Percentiles rank a stretch among this genome's conserved stretches.
phyloP scores from a whole-genome alignment of 2,329 filamentous ascomycete species.

The Zymoseptoria passerinii region DNA sequence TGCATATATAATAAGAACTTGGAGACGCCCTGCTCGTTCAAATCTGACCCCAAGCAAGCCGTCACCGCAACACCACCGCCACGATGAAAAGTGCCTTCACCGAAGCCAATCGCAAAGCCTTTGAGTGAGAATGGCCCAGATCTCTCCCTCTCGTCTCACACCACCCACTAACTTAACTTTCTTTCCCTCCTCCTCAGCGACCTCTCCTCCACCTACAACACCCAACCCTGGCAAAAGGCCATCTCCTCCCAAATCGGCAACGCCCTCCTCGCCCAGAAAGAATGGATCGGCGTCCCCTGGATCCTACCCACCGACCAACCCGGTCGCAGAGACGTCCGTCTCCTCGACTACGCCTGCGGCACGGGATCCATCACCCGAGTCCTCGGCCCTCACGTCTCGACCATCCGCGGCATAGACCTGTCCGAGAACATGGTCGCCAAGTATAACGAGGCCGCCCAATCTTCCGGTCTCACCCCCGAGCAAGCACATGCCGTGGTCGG shows the following conservation, averaged over 20 bases:
- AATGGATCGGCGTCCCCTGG: conserved; percentile 27
- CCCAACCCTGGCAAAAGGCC: conserved; percentile 26
- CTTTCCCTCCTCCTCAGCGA: conserved; percentile 18
- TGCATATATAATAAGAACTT: too few species aligned
- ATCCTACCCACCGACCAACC: conserved; percentile 3
- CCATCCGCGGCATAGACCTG: conserved; percentile 27
- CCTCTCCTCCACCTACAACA: conserved; percentile 26
- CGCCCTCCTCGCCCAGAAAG: conserved; percentile 20
- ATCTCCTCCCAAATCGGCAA: conserved; percentile 24
- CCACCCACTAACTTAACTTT: too few species aligned
- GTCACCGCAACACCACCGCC: too few species aligned
- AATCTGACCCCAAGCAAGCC: too few species aligned
- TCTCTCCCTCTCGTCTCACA: neutral
- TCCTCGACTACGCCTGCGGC: conserved; percentile 31
- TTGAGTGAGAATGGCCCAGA: conserved; percentile 21
- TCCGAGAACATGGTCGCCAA: conserved; percentile 25
- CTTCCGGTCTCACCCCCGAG: conserved; percentile 17
- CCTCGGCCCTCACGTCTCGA: conserved; percentile 23
- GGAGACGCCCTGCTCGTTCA: too few species aligned
- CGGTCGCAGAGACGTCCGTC: conserved; percentile 12
- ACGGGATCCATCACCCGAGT: conserved; percentile 28
- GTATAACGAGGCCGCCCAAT: conserved; percentile 24
- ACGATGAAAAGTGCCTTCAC: conserved; percentile 28
- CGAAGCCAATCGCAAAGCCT: conserved; percentile 28
- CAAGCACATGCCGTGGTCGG: conserved; percentile 26